These are phyloP conservation scores for Aegilops sharonensis DNA, from an alignment of 176 grass and related monocot genomes.

Conservation along the genomic window DNA sequence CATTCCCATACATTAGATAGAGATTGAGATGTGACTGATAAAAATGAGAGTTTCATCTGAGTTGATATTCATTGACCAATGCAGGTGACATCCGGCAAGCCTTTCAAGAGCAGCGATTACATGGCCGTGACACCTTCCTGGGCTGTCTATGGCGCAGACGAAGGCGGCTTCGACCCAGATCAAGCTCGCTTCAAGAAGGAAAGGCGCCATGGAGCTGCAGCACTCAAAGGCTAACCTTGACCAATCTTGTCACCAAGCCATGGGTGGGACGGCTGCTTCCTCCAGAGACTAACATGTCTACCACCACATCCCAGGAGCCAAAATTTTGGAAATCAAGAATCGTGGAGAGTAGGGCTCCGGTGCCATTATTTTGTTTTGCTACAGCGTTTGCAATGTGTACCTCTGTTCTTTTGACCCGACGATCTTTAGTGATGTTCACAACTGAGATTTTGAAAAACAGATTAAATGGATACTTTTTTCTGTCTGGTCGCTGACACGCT, in stretches of 20 bases:
- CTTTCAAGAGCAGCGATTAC: slow-evolving; percentile 80
- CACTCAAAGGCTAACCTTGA: slow-evolving; percentile 38
- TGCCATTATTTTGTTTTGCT: background rate
- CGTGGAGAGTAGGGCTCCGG: background rate
- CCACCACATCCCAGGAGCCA: background rate
- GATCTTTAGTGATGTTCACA: background rate
- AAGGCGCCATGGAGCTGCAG: slow-evolving; percentile 77
- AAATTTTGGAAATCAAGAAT: slow-evolving; percentile 11
- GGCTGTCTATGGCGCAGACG: slow-evolving; percentile 84
- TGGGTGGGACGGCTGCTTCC: slow-evolving; percentile 25
- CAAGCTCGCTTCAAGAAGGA: slow-evolving; percentile 95
- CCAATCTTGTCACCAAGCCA: slow-evolving; percentile 47
- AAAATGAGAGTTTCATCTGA: background rate
- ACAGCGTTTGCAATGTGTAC: background rate
- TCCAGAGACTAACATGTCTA: background rate
- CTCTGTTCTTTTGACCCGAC: background rate
- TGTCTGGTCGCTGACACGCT: background rate
- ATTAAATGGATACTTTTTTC: background rate
- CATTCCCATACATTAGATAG: background rate
- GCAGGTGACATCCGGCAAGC: slow-evolving; percentile 74
- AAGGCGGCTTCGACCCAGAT: slow-evolving; percentile 92
- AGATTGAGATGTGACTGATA: background rate
- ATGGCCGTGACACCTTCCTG: slow-evolving; percentile 76
- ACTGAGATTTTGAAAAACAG: background rate
- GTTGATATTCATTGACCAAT: slow-evolving; percentile 29